These are phyloP conservation scores for Agroathelia rolfsii DNA, from an alignment of 1,284 basidiomycete genomes.

Conservation along the genomic window DNA sequence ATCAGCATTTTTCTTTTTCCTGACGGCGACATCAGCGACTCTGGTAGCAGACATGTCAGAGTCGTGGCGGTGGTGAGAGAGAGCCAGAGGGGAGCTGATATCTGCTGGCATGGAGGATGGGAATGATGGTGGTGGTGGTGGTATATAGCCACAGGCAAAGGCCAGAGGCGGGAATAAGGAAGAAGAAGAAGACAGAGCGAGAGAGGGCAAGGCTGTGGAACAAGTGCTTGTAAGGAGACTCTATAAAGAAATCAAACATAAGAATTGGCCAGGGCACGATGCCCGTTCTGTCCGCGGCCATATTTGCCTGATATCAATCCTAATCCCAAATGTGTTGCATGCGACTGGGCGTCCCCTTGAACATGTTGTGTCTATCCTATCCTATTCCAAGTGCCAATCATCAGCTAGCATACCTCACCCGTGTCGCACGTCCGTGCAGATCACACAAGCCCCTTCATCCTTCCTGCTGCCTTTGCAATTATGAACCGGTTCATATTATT, in stretches of 20 bases:
- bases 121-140: slow-evolving; percentile 22
- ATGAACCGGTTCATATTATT: too few species aligned
- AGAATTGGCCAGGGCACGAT: slow-evolving; percentile 40
- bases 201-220: slow-evolving; percentile 15
- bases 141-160: too few species aligned
- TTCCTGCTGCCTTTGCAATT: too few species aligned
- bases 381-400: too few species aligned
- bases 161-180: slow-evolving; percentile 17
- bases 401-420: too few species aligned
- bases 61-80: slow-evolving; percentile 22
- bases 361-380: too few species aligned
- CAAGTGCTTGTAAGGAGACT: slow-evolving; percentile 18
- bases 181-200: slow-evolving; percentile 19
- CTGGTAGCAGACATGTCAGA: slow-evolving; percentile 13
- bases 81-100: slow-evolving; percentile 23
- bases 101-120: slow-evolving; percentile 33
- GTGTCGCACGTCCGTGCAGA: too few species aligned
- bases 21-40: slow-evolving; percentile 52
- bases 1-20: slow-evolving; percentile 81
- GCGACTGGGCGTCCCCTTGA: too few species aligned
- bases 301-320: too few species aligned
- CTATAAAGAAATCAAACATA: slow-evolving; percentile 12
- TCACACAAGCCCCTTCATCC: too few species aligned
- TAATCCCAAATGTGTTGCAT: too few species aligned
- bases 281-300: too few species aligned